Base-by-base conservation (phyloP, 225 moss, liverwort and hornwort species). In the Polytrichum formosum region DNA sequence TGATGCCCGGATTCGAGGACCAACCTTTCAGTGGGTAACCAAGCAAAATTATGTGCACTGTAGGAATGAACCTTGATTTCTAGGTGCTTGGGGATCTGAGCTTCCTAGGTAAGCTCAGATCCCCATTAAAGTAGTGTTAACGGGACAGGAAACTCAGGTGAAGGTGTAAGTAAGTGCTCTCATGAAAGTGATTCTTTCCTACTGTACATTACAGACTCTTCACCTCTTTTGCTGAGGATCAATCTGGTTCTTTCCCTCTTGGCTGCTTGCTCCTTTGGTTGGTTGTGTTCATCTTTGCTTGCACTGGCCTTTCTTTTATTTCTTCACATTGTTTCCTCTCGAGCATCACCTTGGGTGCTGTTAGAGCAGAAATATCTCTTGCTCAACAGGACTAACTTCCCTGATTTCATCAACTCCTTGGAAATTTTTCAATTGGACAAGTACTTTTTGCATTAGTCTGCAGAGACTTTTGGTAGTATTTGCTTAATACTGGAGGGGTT, bases 131-230 rank as follows among this genome's bases (percentile, higher is more conserved):
- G 28, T 46, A 46, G 69, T 71, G 66, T 66, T 55, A n/a, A 74
- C 73, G 65, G 78, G 76, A 76, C 67, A 75, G 73, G 75, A 71
- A 67, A 71, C 76, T 76, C 74, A 72, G 74, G 76, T 82, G 74
- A 76, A 85, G 81, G 69, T 82, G 76, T 74, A 76, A 74, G 74
- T 79, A 66, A 68, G 71, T 75, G 59, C 79, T 74, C 77, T 69
- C 69, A 76, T 69, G 58, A 72, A 74, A 85, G 69, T 79, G 79
- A 82, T 82, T 81, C 71, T 75, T 85, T 79, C 71, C 70, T 73
- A 62, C 76, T 81, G 25, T 78, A 61, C 25, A 56, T 74, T 63
- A 46, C 46, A 63, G 30, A 55, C 67, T 26, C 72, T 72, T 18
- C 69, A 70, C 56, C 56, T 27, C 69, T 30, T 70, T 59, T 70